Evolutionary conservation across 2,329 filamentous ascomycete genomes (phyloP).

Genomic region (Aspergillus novoparasiticus): DNA sequence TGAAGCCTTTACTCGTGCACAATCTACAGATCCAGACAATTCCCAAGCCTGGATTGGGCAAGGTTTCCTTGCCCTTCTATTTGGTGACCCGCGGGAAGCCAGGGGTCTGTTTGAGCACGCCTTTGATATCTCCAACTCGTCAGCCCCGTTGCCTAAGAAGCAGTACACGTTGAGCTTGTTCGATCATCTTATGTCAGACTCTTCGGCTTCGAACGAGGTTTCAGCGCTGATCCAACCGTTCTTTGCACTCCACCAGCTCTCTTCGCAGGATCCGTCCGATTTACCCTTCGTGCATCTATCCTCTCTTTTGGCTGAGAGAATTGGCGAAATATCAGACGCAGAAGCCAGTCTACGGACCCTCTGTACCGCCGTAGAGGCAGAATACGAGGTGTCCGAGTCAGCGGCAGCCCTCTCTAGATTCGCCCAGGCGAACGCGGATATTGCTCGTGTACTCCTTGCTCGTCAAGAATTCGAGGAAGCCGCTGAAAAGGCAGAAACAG

Average conservation of each 20-base stretch:
- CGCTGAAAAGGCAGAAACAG: constrained; percentile 76
- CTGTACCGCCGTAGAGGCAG: constrained; percentile 71
- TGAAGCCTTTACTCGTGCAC: constrained; percentile 83
- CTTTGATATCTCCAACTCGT: constrained; percentile 85
- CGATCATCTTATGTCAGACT: constrained; percentile 70
- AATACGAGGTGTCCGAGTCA: constrained; percentile 85
- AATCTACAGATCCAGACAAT: constrained; percentile 93
- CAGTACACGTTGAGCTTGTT: constrained; percentile 83
- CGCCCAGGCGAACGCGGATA: constrained; percentile 80
- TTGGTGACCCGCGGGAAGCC: constrained; percentile 75
- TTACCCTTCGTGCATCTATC: constrained; percentile 75
- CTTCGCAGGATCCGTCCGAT: constrained; percentile 69
- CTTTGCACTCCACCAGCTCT: constrained; percentile 83
- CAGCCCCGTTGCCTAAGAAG: constrained; percentile 70
- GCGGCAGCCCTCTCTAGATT: constrained; percentile 71
- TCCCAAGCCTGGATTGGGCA: constrained; percentile 93
- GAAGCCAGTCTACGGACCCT: constrained; percentile 66
- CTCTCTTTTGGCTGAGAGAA: constrained; percentile 79
- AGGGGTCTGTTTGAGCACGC: constrained; percentile 87
- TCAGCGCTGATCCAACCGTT: constrained; percentile 75
- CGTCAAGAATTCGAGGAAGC: constrained; percentile 66
- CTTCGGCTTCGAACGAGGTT: constrained; percentile 57
- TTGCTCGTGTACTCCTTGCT: constrained; percentile 81
- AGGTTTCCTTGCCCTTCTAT: constrained; percentile 77
- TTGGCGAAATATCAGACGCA: constrained; percentile 67